phyloP scores from a whole-genome alignment of 2,329 filamentous ascomycete species.

The Talaromyces albobiverticillius region DNA sequence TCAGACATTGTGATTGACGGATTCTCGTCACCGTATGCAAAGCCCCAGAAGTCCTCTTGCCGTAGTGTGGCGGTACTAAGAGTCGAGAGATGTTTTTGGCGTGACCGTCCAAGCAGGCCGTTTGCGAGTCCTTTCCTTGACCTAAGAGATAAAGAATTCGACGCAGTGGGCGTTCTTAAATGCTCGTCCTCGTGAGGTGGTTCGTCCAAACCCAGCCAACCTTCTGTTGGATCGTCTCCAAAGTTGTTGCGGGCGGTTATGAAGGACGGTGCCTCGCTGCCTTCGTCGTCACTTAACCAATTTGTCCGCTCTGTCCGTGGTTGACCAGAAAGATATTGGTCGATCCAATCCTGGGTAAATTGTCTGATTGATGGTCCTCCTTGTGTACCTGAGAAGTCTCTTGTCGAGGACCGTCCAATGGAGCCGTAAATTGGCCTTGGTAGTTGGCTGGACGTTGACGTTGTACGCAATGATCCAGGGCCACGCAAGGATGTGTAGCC shows the following conservation, averaged over 20 bases:
- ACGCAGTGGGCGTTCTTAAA: slow-evolving; percentile 38
- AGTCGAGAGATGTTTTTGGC: slow-evolving; percentile 32
- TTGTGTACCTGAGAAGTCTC: slow-evolving; percentile 24
- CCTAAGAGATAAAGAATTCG: slow-evolving; percentile 33
- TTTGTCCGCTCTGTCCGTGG: slow-evolving; percentile 68
- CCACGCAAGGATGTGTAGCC: slow-evolving; percentile 19
- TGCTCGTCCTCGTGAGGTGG: slow-evolving; percentile 36
- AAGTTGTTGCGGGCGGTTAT: slow-evolving; percentile 41
- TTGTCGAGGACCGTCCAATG: slow-evolving; percentile 24
- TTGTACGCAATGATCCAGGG: slow-evolving; percentile 27
- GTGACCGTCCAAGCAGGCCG: slow-evolving; percentile 22
- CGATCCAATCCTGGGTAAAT: slow-evolving; percentile 82
- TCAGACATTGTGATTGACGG: slow-evolving; percentile 33
- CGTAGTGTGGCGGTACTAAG: slow-evolving; percentile 41
- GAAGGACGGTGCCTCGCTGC: slow-evolving; percentile 69
- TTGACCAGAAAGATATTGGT: slow-evolving; percentile 73
- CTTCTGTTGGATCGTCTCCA: slow-evolving; percentile 41
- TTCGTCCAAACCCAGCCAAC: slow-evolving; percentile 42
- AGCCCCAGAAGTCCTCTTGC: slow-evolving; percentile 46
- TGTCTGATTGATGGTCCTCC: slow-evolving; percentile 45
- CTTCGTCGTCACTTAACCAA: slow-evolving; percentile 78
- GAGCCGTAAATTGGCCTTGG: slow-evolving; percentile 23
- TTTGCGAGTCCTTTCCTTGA: slow-evolving; percentile 19
- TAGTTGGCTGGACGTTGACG: slow-evolving; percentile 24
- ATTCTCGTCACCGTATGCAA: slow-evolving; percentile 42